phyloP scores from a whole-genome alignment of 2,329 filamentous ascomycete genomes.

The Byssochlamys sp. region DNA sequence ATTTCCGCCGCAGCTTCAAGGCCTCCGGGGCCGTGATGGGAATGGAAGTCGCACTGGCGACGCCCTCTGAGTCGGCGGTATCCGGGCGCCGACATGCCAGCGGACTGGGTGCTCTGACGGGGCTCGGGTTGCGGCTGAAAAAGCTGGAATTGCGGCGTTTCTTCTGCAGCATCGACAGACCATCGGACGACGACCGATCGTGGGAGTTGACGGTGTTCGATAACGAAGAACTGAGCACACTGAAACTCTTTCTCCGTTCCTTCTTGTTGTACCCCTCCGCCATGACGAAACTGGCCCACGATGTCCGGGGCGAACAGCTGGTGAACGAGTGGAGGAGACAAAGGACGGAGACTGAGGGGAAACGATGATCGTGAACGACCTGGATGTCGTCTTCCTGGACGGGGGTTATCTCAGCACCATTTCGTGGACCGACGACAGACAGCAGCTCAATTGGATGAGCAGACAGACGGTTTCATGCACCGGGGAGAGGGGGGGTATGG shows the following conservation, averaged over 20 bases:
- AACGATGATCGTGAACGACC: conserved; percentile 11
- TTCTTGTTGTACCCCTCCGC: conserved; percentile 12
- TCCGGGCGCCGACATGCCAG: conserved; percentile 17
- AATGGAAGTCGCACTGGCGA: conserved; percentile 13
- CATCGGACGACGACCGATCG: conserved; percentile 30
- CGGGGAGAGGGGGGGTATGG: neutral
- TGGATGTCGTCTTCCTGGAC: conserved; percentile 15
- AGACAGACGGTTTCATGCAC: neutral
- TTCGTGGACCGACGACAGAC: neutral
- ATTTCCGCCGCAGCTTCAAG: conserved; percentile 31
- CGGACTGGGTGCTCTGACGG: conserved; percentile 8
- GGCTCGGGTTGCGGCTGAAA: conserved; percentile 23
- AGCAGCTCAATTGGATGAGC: neutral
- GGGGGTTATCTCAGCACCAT: neutral
- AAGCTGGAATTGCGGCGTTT: conserved; percentile 32
- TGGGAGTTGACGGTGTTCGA: conserved; percentile 16
- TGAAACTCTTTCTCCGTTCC: conserved; percentile 25
- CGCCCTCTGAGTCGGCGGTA: conserved; percentile 19
- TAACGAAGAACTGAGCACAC: conserved; percentile 17
- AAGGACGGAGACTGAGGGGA: neutral
- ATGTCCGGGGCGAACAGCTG: neutral
- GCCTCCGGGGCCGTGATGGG: conserved; percentile 17
- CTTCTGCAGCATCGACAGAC: conserved; percentile 23
- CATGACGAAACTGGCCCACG: conserved; percentile 8
- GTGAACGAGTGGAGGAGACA: neutral